Percentiles rank a stretch among this genome's conserved stretches.
Conservation (phyloP, 495 filamentous ascomycete genomes). For the Melanomma pulvis-pyrius region DNA sequence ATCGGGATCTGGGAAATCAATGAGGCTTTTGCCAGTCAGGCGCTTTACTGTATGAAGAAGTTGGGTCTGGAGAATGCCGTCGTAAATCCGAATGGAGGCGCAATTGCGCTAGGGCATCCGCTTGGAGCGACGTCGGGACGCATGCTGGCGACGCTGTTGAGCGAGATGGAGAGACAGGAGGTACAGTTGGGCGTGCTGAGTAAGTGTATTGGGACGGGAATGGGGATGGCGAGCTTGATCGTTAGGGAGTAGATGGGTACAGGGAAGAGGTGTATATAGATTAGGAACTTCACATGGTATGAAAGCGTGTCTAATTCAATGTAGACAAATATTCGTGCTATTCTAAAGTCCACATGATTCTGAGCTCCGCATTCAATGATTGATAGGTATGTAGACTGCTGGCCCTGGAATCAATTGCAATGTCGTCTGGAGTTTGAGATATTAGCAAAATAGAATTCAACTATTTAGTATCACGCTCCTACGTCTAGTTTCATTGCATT, state of each 20-base stretch:
- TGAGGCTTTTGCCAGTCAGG: conserved; percentile 91
- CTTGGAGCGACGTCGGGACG: conserved; percentile 47
- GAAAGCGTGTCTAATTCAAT: no score
- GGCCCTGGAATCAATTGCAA: no score
- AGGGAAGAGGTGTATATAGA: background rate
- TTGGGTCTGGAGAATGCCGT: conserved; percentile 63
- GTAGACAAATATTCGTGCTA: background rate
- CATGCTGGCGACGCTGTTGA: conserved; percentile 45
- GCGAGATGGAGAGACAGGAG: conserved; percentile 47
- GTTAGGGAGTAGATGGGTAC: conserved; percentile 42
- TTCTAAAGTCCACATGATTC: background rate
- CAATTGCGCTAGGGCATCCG: conserved; percentile 50
- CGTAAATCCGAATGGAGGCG: conserved; percentile 76
- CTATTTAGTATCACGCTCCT: no score
- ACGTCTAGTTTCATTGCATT: no score
- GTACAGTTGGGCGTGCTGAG: conserved; percentile 46
- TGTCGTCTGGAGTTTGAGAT: no score
- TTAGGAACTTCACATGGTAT: background rate
- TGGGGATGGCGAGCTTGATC: conserved; percentile 53
- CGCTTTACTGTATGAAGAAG: conserved; percentile 75
- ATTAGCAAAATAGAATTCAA: no score
- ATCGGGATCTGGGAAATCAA: conserved; percentile 95
- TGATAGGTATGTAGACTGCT: no score
- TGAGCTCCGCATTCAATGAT: no score
- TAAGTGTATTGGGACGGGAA: conserved; percentile 53